A percentile compares a stretch with the other conserved stretches of the same genome.
Evolutionary conservation across 2,329 filamentous ascomycete genomes (phyloP).

Genomic region (Colletotrichum eremochloae): DNA sequence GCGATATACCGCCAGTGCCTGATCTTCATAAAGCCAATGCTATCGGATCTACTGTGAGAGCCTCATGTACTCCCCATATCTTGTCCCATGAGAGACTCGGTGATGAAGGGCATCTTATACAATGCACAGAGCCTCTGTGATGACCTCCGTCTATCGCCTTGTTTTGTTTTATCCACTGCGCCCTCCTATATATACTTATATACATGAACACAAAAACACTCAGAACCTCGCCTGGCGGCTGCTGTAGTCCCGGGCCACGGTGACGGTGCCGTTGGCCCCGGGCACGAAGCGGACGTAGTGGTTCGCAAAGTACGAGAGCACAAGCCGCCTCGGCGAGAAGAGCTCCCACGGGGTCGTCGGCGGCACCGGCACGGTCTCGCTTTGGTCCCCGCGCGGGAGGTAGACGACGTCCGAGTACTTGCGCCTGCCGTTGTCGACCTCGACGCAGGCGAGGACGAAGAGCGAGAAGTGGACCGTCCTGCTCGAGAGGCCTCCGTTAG

Average conservation of each 20-base stretch:
- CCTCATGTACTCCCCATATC: too few species aligned
- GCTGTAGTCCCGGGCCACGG: slow-evolving; percentile 39
- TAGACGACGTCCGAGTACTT: slow-evolving; percentile 40
- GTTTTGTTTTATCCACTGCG: not conserved
- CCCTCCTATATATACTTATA: not conserved
- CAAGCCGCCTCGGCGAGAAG: slow-evolving; percentile 32
- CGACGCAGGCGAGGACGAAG: slow-evolving; percentile 41
- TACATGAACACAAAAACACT: not conserved
- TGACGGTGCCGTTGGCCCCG: slow-evolving; percentile 39
- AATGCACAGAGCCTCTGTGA: not conserved
- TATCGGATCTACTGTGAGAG: not conserved
- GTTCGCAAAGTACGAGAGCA: slow-evolving; percentile 39
- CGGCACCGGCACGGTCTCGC: slow-evolving; percentile 37
- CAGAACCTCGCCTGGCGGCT: slow-evolving; percentile 40
- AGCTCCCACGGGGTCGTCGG: slow-evolving; percentile 40
- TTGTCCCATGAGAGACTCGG: not conserved
- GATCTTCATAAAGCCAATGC: not conserved
- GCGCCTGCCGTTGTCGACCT: slow-evolving; percentile 33
- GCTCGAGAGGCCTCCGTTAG: not conserved
- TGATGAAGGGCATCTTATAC: too few species aligned
- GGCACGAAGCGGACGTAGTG: slow-evolving; percentile 42
- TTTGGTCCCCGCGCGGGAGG: slow-evolving; percentile 32
- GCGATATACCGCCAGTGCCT: not conserved
- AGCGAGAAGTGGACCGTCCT: slow-evolving; percentile 41
- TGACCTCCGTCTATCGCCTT: too few species aligned